These are phyloP conservation scores for Lasiodiplodia sp. DNA, from an alignment of 2,329 filamentous ascomycete species.

Conservation along the genomic window DNA sequence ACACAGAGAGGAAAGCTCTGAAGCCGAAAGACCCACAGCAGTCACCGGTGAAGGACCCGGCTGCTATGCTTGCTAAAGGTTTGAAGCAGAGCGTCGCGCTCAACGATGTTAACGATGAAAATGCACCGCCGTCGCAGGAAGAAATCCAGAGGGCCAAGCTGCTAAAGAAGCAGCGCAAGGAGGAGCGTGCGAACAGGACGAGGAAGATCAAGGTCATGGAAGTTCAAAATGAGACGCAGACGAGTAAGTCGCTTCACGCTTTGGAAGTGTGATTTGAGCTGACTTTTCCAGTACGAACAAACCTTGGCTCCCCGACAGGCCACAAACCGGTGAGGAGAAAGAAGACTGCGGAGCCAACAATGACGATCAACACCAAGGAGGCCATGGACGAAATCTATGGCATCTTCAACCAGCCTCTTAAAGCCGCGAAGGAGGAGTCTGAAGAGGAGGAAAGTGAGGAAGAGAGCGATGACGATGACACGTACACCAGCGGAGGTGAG, in stretches of 20 bases:
- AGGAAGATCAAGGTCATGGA: conserved; percentile 73
- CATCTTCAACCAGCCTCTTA: conserved; percentile 89
- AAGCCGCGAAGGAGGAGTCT: conserved; percentile 53
- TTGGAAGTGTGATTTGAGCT: conserved; percentile 30
- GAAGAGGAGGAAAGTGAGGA: conserved; percentile 69
- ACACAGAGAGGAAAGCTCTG: conserved; percentile 16
- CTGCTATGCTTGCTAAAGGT: conserved; percentile 22
- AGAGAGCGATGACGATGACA: conserved; percentile 72
- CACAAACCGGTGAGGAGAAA: conserved; percentile 80
- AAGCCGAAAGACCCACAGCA: conserved; percentile 24
- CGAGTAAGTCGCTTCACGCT: conserved; percentile 66
- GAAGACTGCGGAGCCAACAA: conserved; percentile 82
- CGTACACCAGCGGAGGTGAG: conserved; percentile 86
- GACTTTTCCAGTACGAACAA: conserved; percentile 77
- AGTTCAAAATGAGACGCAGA: conserved; percentile 85
- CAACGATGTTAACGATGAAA: conserved; percentile 53
- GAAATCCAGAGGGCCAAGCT: conserved; percentile 65
- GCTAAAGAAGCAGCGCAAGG: conserved; percentile 55
- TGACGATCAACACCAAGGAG: conserved; percentile 95
- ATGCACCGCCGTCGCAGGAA: conserved; percentile 53
- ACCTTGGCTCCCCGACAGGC: conserved; percentile 87
- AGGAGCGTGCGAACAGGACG: conserved; percentile 58
- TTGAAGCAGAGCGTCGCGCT: conserved; percentile 25
- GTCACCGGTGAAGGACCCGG: conserved; percentile 7
- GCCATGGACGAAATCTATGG: conserved; percentile 98